phyloP scores from a whole-genome alignment of 1,284 basidiomycete species.

The Polyporus tsugae region DNA sequence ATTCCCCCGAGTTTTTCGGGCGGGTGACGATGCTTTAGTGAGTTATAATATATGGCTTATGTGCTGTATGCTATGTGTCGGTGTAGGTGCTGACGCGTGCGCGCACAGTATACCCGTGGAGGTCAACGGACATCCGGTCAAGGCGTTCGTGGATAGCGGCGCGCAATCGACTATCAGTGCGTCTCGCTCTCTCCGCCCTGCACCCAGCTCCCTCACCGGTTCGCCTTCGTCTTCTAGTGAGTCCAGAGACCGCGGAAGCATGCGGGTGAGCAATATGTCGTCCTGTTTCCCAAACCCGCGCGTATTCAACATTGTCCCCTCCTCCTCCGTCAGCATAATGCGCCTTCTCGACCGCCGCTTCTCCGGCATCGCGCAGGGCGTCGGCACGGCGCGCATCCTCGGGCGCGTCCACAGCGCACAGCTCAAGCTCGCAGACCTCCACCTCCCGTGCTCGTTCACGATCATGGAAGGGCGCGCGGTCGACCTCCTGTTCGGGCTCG shows the following conservation, averaged over 20 bases:
- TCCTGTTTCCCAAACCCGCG: neutral
- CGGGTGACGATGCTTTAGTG: slow-evolving; percentile 97
- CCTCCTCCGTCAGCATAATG: slow-evolving; percentile 67
- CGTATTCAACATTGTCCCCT: neutral
- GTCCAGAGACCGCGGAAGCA: slow-evolving; percentile 91
- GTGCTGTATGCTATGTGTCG: slow-evolving; percentile 7
- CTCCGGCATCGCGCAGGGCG: slow-evolving; percentile 92
- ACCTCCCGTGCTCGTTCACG: slow-evolving; percentile 92
- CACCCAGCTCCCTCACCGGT: slow-evolving; percentile 18
- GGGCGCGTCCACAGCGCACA: slow-evolving; percentile 95
- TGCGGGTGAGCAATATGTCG: slow-evolving; percentile 72
- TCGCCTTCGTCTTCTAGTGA: slow-evolving; percentile 65
- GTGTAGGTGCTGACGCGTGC: slow-evolving; percentile 12
- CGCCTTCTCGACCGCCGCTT: slow-evolving; percentile 91
- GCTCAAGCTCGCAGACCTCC: slow-evolving; percentile 85
- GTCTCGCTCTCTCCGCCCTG: slow-evolving; percentile 41
- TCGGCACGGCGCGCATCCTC: slow-evolving; percentile 94
- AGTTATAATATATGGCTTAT: slow-evolving; percentile 39
- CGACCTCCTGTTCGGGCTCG: slow-evolving; percentile 93
- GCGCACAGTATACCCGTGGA: slow-evolving; percentile 78
- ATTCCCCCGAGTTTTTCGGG: slow-evolving; percentile 93
- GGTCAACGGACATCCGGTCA: slow-evolving; percentile 90
- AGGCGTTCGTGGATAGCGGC: slow-evolving; percentile 98
- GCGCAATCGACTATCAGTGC: slow-evolving; percentile 96
- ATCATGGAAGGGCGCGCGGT: slow-evolving; percentile 96